Base-by-base conservation (phyloP, 768 basidiomycete species). In the Collybia sp. region DNA sequence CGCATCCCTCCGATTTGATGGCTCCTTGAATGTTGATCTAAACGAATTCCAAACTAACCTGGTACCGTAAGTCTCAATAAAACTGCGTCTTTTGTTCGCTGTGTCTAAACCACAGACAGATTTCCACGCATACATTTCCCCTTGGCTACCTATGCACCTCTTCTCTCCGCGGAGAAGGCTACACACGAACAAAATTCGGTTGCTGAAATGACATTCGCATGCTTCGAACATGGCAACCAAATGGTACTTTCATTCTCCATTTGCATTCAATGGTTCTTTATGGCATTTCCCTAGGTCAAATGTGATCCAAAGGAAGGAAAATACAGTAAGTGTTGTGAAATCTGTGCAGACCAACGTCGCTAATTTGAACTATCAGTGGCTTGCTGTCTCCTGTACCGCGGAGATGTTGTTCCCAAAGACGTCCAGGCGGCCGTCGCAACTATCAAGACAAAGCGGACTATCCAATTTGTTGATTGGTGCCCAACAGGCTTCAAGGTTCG, bases 81-180 rank as follows among this genome's bases (percentile, higher is more conserved):
- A 20, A 17, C 42, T 15, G 40, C 31, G 40, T 40, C 36, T 42
- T 20, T 48, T 37, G 41, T 52, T 46, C 43, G 40, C 44, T 48
- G 48, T 3, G 43, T 45, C 37, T 32, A n/a, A 38, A 38, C 46
- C 40, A 45, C 39, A 48, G 49, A 11, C 53, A 93, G 90, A 42
- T 95, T 95, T 85, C 93, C 93, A 50, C 90, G 93, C 62, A 97
- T 98, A 54, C 95, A 98, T 66, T 98, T 97, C 85, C 95, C 95
- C 40, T 78, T 97, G 47, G 93, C 94, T 46, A 94, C 92, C 53
- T 97, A 88, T 64, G 92, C 95, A 2, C 95, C 95, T 33, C 84
- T 98, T 55, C 74, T 97, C 59, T 94, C 93, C n/a, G 82, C 83
- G 19, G 93, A 95, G 58, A 97, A 96, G 73, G 93, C 93, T 33